These are phyloP conservation scores for Pholiota adiposa DNA, from an alignment of 1,284 basidiomycete genomes.

Conservation along the genomic window DNA sequence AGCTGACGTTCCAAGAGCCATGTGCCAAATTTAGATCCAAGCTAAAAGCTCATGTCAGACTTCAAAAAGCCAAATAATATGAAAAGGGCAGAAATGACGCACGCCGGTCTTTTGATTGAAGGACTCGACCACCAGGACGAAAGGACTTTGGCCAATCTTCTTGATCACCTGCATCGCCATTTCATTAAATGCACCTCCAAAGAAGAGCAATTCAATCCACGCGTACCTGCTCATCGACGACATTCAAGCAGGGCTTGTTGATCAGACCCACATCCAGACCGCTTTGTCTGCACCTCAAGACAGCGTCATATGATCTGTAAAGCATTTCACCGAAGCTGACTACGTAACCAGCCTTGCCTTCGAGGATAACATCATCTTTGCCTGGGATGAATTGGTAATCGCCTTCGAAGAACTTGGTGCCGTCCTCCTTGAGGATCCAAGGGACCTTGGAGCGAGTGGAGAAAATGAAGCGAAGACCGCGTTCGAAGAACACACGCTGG, in stretches of 20 bases:
- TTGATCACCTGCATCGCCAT: constrained; percentile 49
- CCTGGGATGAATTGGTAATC: constrained; percentile 81
- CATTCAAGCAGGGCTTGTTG: constrained; percentile 83
- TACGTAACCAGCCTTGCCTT: constrained; percentile 77
- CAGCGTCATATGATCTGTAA: constrained; percentile 81
- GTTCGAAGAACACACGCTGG: constrained; percentile 78
- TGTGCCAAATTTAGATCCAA: constrained; percentile 81
- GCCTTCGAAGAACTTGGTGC: constrained; percentile 67
- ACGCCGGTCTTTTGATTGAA: constrained; percentile 87
- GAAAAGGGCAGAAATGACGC: constrained; percentile 28
- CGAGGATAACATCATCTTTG: constrained; percentile 76
- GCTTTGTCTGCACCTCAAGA: constrained; percentile 67
- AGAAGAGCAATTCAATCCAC: background rate
- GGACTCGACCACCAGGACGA: constrained; percentile 85
- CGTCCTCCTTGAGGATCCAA: constrained; percentile 80
- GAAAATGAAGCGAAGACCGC: constrained; percentile 82
- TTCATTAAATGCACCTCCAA: background rate
- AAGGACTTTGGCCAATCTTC: constrained; percentile 73
- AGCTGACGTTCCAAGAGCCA: constrained; percentile 83
- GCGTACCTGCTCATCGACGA: constrained; percentile 77
- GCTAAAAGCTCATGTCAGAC: constrained; percentile 40
- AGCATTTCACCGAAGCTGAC: constrained; percentile 84
- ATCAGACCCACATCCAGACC: constrained; percentile 82
- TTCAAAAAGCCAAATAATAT: background rate
- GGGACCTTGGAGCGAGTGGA: constrained; percentile 88